phyloP scores from a whole-genome alignment of 176 grass and related monocot genomes.

The Rhynchospora pubera region DNA sequence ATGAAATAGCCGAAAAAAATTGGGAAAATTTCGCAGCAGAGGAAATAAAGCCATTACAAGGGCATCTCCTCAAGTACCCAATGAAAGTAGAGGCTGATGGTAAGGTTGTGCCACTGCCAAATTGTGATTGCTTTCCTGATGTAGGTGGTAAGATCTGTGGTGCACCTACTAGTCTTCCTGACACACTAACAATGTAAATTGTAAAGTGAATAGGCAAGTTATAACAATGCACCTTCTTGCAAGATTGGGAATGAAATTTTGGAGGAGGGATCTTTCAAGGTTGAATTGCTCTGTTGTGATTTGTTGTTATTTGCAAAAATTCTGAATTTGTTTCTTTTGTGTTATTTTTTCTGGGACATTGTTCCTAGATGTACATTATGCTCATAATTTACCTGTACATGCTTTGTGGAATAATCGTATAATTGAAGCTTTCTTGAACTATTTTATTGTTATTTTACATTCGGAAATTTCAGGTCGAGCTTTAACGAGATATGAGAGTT shows the following conservation, averaged over 20 bases:
- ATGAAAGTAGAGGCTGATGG: constrained; percentile 66
- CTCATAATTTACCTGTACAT: background rate
- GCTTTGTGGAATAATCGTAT: background rate
- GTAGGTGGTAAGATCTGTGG: constrained; percentile 76
- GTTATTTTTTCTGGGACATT: background rate
- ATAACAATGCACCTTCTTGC: background rate
- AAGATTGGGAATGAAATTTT: background rate
- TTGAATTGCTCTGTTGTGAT: background rate
- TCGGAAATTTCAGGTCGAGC: background rate
- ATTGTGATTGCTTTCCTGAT: constrained; percentile 75
- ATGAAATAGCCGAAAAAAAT: constrained; percentile 59
- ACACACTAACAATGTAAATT: constrained; percentile 67
- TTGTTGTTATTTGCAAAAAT: background rate
- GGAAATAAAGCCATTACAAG: constrained; percentile 41
- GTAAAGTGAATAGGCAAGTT: background rate
- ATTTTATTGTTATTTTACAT: background rate
- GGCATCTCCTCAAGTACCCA: constrained; percentile 81
- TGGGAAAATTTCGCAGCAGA: constrained; percentile 51
- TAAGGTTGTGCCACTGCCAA: constrained; percentile 32
- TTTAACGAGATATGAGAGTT: too few relatives aligned
- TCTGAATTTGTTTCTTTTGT: background rate
- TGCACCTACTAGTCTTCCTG: constrained; percentile 56
- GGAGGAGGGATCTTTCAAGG: background rate
- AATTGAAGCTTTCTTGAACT: background rate
- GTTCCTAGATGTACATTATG: constrained; percentile 10